Evolutionary conservation across 495 filamentous ascomycete genomes (phyloP), one percentile per base, ranked within the genome.

Genomic region (Penicillium samsonianum): DNA sequence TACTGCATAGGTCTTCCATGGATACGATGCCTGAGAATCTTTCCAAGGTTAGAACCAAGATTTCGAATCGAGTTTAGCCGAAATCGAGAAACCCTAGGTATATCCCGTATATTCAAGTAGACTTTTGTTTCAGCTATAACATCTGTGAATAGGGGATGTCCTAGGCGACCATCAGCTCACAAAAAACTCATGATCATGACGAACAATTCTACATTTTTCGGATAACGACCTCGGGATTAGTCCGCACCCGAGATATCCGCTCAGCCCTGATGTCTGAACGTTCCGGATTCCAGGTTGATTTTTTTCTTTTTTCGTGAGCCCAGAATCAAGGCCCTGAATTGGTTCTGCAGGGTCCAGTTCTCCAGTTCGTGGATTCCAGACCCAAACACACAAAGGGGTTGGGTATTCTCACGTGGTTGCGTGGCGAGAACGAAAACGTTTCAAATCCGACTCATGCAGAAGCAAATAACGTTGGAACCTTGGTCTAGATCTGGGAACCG

Each of bases 1-100:
- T n/a, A n/a, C n/a, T n/a, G 16, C 10, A 26, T 16, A 52, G 4
- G 37, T n/a, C 8, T 51, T 51, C 49, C 49, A 51, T 51, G 49
- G 33, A 26, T 26, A 17, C 2, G 31, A 25, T 49, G 11, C 1
- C 11, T 33, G 19, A 16, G 14, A 33, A 10, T 51, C 22, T 40
- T 4, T 16, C 47, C 47, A 0, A 25, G 23, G 23, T n/a, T 25
- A 40, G 35, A 41, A 12, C 35, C 16, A 40, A 41, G 33, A 41
- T 30, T 9, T 3, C 16, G 16, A 16, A n/a, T 38, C n/a, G 5
- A 17, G 10, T 9, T 46, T 46, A 5, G 17, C 38, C 5, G 26
- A 28, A 10, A 33, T 14, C 17, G 5, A 9, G n/a, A 48, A 20
- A 12, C n/a, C 23, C 5, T 19, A 4, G 12, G 17, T 20, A 11